A percentile compares a stretch with the other conserved stretches of the same genome.
Evolutionary conservation across 2,329 filamentous ascomycete species (phyloP).

Genomic region (Fusarium drepaniforme): DNA sequence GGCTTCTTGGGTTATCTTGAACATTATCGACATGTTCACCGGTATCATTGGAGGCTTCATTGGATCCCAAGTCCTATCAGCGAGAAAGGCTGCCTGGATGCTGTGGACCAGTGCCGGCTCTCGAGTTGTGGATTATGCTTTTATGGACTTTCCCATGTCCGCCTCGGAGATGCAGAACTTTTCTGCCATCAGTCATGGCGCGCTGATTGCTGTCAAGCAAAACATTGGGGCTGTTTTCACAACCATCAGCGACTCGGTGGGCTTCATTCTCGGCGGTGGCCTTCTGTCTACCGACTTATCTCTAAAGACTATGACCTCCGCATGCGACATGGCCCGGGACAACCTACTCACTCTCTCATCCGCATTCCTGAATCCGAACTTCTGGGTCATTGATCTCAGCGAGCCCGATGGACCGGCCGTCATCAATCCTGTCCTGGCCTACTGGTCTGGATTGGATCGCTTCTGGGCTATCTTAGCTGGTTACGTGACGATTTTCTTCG

Average conservation of each 20-base stretch:
- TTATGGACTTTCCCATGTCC: conserved; percentile 63
- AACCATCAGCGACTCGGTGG: conserved; percentile 52
- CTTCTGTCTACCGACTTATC: conserved; percentile 44
- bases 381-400: conserved; percentile 71
- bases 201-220: conserved; percentile 71
- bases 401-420: conserved; percentile 52
- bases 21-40: conserved; percentile 54
- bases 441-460: conserved; percentile 76
- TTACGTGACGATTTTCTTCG: conserved; percentile 80
- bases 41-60: conserved; percentile 49
- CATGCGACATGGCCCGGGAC: conserved; percentile 26
- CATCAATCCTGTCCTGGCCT: conserved; percentile 70
- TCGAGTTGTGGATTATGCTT: conserved; percentile 63
- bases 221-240: conserved; percentile 59
- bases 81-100: conserved; percentile 56
- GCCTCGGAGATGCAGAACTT: conserved; percentile 79
- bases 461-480: conserved; percentile 82
- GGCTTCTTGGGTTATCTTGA: conserved; percentile 57
- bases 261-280: conserved; percentile 60
- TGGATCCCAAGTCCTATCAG: conserved; percentile 45
- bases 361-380: conserved; percentile 59
- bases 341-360: conserved; percentile 35
- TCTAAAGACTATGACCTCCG: conserved; percentile 13
- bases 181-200: conserved; percentile 80
- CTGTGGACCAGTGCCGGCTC: conserved; percentile 57